phyloP scores from a whole-genome alignment of 257 asterid genomes.

The Solanum pimpinellifolium region DNA sequence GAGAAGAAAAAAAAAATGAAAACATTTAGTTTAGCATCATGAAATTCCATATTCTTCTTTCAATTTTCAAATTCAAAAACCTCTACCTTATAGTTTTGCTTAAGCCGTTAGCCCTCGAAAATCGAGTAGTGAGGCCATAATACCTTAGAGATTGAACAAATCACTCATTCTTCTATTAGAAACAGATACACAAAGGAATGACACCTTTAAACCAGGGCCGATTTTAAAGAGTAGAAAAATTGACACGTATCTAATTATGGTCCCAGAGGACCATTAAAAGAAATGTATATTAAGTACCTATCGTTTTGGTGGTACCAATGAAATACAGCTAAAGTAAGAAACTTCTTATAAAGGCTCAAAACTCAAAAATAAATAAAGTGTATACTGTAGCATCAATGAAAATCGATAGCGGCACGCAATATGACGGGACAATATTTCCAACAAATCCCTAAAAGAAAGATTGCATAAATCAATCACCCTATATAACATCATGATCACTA shows the following conservation, averaged over 20 bases:
- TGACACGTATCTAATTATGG: neutral
- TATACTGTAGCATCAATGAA: neutral
- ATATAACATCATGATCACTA: neutral
- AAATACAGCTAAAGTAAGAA: neutral
- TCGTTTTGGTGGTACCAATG: neutral
- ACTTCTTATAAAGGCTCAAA: too few relatives aligned
- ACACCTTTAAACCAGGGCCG: neutral
- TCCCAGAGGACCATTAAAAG: neutral
- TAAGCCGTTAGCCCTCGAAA: neutral
- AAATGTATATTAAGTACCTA: neutral
- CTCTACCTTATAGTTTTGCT: neutral
- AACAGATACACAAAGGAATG: neutral
- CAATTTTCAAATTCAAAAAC: neutral
- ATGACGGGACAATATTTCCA: neutral
- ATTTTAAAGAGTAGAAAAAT: neutral
- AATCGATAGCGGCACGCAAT: neutral
- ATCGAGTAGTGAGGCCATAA: neutral
- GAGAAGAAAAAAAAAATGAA: neutral
- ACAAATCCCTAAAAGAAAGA: slow-evolving; percentile 1
- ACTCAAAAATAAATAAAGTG: neutral
- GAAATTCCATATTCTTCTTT: neutral
- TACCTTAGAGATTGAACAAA: neutral
- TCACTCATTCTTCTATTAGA: neutral
- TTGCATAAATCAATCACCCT: neutral
- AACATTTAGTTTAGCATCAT: neutral